Conservation (phyloP, 2,329 filamentous ascomycete species). For the Aspergillus melleus region DNA sequence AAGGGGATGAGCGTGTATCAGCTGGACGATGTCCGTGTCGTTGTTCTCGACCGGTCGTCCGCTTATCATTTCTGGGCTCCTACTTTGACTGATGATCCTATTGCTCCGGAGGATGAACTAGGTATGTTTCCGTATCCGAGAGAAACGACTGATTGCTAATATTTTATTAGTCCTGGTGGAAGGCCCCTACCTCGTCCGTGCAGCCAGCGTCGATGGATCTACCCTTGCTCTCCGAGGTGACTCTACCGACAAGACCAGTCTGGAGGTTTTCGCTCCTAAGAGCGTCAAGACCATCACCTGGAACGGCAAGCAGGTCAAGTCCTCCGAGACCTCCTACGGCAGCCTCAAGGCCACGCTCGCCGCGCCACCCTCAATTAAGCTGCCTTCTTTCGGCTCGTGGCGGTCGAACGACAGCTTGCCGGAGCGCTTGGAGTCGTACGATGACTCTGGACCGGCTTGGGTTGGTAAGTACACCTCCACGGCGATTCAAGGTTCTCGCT, state of each 20-base stretch:
- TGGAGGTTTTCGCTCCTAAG: slow-evolving; percentile 52
- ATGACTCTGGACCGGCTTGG: slow-evolving; percentile 43
- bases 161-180: slow-evolving; percentile 49
- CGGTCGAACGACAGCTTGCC: slow-evolving; percentile 47
- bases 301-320: slow-evolving; percentile 48
- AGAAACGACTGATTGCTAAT: neutral
- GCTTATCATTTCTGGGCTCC: slow-evolving; percentile 62
- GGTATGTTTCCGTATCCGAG: slow-evolving; percentile 28
- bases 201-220: slow-evolving; percentile 38
- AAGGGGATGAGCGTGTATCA: slow-evolving; percentile 51
- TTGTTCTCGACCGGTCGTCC: slow-evolving; percentile 55
- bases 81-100: slow-evolving; percentile 49
- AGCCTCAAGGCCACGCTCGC: slow-evolving; percentile 39
- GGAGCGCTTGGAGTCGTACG: slow-evolving; percentile 41
- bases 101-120: slow-evolving; percentile 47
- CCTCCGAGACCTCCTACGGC: slow-evolving; percentile 38
- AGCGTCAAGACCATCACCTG: slow-evolving; percentile 49
- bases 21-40: slow-evolving; percentile 48
- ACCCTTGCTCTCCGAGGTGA: slow-evolving; percentile 50
- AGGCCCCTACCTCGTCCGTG: slow-evolving; percentile 55
- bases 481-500: neutral
- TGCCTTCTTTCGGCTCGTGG: slow-evolving; percentile 38
- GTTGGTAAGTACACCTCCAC: slow-evolving; percentile 25
- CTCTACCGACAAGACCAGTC: slow-evolving; percentile 38
- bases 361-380: slow-evolving; percentile 26